Evolutionary conservation across 2,329 filamentous ascomycete species (phyloP), one percentile per base, ranked within the genome.

Genomic region (Orbilia javanica): DNA sequence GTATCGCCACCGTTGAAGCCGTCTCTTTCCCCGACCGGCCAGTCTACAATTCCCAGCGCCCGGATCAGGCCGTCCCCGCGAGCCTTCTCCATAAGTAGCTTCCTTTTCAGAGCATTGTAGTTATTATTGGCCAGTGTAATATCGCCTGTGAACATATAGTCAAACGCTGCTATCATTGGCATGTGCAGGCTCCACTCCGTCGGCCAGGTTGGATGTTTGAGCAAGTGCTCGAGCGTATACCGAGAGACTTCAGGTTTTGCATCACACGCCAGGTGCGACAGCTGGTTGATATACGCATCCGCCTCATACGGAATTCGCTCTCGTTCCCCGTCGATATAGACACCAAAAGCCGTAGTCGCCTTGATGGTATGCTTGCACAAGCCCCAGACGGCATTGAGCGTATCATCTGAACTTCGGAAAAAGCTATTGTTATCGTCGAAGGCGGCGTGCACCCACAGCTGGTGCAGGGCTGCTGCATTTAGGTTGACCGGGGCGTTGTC

Each of bases 151-250:
- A 71, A 18, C 31, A 22, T 39, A 18, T 71, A 71, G 25, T 71
- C 67, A 18, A 39, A 60, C 13, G 42, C 29, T 22, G 67, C 67
- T 0, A 71, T 63, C 67, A 71, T 71, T 18, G 67, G 67, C 67
- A 71, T 53, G 50, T 71, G 67, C n/a, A 63, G 31, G 25, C 67
- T 55, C 67, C 67, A 71, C 13, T 71, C 67, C 2, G 67, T 71
- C 20, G 67, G 67, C 67, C 67, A 71, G 15, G 67, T 71, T 20
- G 67, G 67, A 34, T 64, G 4, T n/a, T 25, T 50, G 36, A 71
- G 34, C 29, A 71, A 13, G 39, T 62, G 25, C n/a, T 71, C 67
- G 55, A 71, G 25, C 2, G 67, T 52, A 25, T 71, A 71, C 6
- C 46, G 67, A 10, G 52, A 29, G 11, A 71, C 67, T 10, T 60